Evolutionary conservation across 495 filamentous ascomycete species (phyloP).

Genomic region (Penicillium lividum): DNA sequence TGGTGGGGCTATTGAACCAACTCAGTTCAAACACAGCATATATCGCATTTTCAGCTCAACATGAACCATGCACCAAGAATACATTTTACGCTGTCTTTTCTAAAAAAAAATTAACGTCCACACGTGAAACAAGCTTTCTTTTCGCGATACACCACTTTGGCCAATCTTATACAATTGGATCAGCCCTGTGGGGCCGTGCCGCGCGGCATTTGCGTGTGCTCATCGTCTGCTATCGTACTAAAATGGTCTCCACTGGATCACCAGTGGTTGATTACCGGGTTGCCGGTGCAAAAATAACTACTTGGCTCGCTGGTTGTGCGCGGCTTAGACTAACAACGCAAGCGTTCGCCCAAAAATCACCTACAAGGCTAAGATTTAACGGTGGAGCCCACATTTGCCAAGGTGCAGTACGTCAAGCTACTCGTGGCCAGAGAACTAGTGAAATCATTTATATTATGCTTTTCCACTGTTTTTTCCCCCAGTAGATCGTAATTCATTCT

Average conservation of each 20-base stretch:
- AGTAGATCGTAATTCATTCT: not conserved
- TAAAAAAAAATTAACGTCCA: not conserved
- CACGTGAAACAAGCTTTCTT: not conserved
- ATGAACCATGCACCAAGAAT: not conserved
- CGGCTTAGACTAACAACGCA: constrained; percentile 4
- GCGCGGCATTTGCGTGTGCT: constrained; percentile 14
- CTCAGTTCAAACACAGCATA: too few species aligned
- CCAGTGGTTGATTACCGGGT: constrained; percentile 1
- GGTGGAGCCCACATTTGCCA: not conserved
- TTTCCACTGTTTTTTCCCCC: not conserved
- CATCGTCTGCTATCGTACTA: constrained; percentile 1
- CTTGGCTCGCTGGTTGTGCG: not conserved
- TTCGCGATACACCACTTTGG: not conserved
- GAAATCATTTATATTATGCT: not conserved
- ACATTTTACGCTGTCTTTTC: not conserved
- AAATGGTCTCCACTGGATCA: constrained; percentile 1
- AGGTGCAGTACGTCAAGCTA: not conserved
- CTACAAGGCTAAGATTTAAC: not conserved
- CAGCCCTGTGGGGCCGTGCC: constrained; percentile 15
- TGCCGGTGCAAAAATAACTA: constrained; percentile 12
- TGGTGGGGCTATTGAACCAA: not conserved
- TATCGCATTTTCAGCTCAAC: not conserved
- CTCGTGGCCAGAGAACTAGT: constrained; percentile 1
- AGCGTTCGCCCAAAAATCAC: not conserved
- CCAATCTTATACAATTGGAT: not conserved